Percentiles rank a stretch among this genome's conserved stretches.
Conservation (phyloP, 495 filamentous ascomycete species). For the Lepraria neglecta region DNA sequence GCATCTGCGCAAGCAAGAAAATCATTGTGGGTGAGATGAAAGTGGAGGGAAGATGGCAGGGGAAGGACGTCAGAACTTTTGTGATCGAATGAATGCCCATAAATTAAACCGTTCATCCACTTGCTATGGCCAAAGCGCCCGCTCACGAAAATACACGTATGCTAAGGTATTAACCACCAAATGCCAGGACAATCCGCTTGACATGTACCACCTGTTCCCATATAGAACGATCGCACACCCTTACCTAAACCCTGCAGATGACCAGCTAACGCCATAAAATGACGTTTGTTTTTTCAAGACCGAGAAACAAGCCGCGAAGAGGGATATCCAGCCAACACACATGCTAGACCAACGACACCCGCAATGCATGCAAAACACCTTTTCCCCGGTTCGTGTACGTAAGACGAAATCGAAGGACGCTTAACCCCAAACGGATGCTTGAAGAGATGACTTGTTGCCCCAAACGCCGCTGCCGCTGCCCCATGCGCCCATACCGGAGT, state of each 20-base stretch:
- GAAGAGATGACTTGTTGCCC: conserved; percentile 47
- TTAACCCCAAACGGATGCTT: conserved; percentile 21
- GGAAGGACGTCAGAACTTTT: background rate
- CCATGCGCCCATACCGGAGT: conserved; percentile 56
- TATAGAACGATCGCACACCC: background rate
- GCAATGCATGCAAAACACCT: conserved; percentile 13
- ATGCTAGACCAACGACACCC: conserved; percentile 13
- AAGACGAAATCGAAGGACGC: background rate
- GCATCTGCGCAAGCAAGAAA: no score
- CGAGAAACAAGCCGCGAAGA: conserved; percentile 7
- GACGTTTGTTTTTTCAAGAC: background rate
- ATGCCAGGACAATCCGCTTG: conserved; percentile 5
- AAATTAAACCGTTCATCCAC: background rate
- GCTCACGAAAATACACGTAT: background rate
- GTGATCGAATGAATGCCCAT: background rate
- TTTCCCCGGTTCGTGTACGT: conserved; percentile 4
- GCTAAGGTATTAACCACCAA: background rate
- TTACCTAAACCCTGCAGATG: background rate
- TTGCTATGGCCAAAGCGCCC: background rate
- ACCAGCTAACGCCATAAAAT: conserved; percentile 3
- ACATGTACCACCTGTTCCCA: background rate
- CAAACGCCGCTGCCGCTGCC: conserved; percentile 65
- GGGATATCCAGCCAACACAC: conserved; percentile 13
- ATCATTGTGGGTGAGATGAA: no score
- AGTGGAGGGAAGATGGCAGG: no score